Evolutionary conservation across 306 rosid genomes (phyloP), one percentile per base, ranked within the genome.

Genomic region (Senna siamea): DNA sequence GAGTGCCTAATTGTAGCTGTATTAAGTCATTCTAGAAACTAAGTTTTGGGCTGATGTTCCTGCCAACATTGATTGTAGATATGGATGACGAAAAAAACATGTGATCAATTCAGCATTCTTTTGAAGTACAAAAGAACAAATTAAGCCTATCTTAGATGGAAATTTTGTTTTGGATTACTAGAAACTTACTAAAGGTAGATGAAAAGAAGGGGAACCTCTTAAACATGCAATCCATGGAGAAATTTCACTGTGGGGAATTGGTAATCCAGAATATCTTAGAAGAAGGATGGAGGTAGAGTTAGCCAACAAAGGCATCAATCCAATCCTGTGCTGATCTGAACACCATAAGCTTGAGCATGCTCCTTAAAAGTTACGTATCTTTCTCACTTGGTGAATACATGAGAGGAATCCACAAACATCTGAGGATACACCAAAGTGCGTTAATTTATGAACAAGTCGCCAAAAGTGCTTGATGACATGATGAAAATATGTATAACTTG

Each of bases 381-480:
- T 51, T 74, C 51, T 72, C 57, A 47, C 56, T 72, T 26, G 54
- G 18, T 54, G 53, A 47, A 35, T 30, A 43, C 6, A 13, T 2
- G 55, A 73, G 51, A 48, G 41, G 20, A 58, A 26, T 62, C 67
- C 66, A 20, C 54, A 22, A 50, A 74, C 28, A 34, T 60, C 3
- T 34, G 59, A 60, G 7, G 14, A 61, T 74, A 38, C 72, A 60
- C 22, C 66, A n/a, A 68, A 20, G 41, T 14, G 9, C 58, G 47
- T 51, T 44, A 40, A 48, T 35, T 66, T 73, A 68, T 46, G 66
- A 63, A 28, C 57, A 60, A 52, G 76, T 41, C 68, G 63, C 68
- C 18, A 32, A 47, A 64, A 54, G 40, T 51, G 34, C 66, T 59
- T 51, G 68, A 61, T 5, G n/a, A 64, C n/a, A 11, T n/a, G 17